Evolutionary conservation across 2,329 filamentous ascomycete species (phyloP).

Genomic region (Beauveria sp.): DNA sequence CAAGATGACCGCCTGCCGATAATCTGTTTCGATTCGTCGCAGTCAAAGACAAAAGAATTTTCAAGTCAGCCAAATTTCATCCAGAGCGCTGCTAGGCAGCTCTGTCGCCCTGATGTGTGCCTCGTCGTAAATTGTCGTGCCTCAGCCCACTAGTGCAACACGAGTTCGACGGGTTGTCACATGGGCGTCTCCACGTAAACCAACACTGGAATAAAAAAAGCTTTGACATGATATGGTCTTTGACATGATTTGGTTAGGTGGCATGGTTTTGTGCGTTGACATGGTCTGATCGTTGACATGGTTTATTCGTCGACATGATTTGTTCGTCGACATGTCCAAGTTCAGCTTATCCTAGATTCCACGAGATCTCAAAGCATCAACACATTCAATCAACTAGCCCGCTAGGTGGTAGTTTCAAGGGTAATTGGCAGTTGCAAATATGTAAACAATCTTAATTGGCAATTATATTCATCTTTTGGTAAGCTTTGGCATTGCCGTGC

Average conservation of each 20-base stretch:
- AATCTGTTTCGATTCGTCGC: background rate
- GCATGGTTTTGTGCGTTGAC: background rate
- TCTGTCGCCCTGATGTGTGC: background rate
- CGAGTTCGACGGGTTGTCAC: slow-evolving; percentile 4
- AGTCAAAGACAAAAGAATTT: background rate
- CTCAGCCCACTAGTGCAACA: background rate
- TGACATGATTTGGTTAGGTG: background rate
- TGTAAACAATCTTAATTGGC: slow-evolving; percentile 1
- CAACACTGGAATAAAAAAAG: background rate
- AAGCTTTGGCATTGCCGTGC: background rate
- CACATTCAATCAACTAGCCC: too few relatives aligned
- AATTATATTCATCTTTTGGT: slow-evolving; percentile 5
- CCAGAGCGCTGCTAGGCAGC: background rate
- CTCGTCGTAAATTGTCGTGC: background rate
- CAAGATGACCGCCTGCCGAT: background rate
- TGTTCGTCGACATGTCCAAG: background rate
- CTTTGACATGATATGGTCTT: background rate
- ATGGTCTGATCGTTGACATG: background rate
- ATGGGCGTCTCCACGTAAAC: slow-evolving; percentile 5
- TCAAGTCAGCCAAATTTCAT: background rate
- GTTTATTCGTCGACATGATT: background rate
- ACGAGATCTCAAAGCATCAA: background rate
- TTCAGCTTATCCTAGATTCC: too few relatives aligned
- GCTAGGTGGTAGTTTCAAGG: too few relatives aligned
- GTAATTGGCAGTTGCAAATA: too few relatives aligned